phyloP scores from a whole-genome alignment of 2,329 filamentous ascomycete genomes.

The Exophiala sp. region DNA sequence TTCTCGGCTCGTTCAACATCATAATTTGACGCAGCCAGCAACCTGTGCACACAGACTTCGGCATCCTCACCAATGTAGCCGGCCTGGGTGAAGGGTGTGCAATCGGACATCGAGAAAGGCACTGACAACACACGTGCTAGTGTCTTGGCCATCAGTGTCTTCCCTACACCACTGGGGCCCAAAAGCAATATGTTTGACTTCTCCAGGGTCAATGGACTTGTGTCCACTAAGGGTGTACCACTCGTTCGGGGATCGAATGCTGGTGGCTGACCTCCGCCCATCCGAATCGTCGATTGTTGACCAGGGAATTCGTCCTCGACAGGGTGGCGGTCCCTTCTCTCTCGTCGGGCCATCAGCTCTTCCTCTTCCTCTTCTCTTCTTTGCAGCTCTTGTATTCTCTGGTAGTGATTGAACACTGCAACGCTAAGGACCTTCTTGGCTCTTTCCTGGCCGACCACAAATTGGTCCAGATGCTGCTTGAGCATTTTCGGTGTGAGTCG shows the following conservation, averaged over 20 bases:
- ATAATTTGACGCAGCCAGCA: slow-evolving; percentile 87
- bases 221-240: slow-evolving; percentile 49
- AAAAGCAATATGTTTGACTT: slow-evolving; percentile 93
- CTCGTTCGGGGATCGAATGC: slow-evolving; percentile 26
- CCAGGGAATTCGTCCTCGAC: slow-evolving; percentile 71
- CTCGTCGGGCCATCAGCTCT: slow-evolving; percentile 66
- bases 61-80: slow-evolving; percentile 98
- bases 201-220: slow-evolving; percentile 70
- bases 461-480: slow-evolving; percentile 90
- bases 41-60: slow-evolving; percentile 87
- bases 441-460: slow-evolving; percentile 91
- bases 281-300: slow-evolving; percentile 53
- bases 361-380: slow-evolving; percentile 76
- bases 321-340: slow-evolving; percentile 69
- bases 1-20: slow-evolving; percentile 79
- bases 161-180: slow-evolving; percentile 90
- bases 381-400: slow-evolving; percentile 73
- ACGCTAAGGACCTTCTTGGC: slow-evolving; percentile 89
- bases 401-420: slow-evolving; percentile 95
- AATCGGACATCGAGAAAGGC: slow-evolving; percentile 92
- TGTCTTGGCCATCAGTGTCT: slow-evolving; percentile 89
- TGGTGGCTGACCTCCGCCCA: slow-evolving; percentile 31
- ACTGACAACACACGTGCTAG: slow-evolving; percentile 90
- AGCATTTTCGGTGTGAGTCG: slow-evolving; percentile 62
- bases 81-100: slow-evolving; percentile 91